phyloP scores from a whole-genome alignment of 164 flowering plant species.

The Sedum album region DNA sequence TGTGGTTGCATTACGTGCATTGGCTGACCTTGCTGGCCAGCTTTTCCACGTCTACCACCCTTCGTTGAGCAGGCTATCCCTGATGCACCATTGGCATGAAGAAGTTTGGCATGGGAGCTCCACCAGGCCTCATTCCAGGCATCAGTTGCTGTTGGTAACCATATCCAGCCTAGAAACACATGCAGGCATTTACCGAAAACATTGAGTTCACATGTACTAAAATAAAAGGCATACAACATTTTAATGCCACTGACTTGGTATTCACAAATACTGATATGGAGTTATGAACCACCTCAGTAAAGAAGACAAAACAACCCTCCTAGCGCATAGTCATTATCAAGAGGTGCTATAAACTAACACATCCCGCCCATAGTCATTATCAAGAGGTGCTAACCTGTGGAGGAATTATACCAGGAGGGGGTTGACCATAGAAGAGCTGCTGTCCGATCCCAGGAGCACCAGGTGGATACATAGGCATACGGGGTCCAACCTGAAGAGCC shows the following conservation, averaged over 20 bases:
- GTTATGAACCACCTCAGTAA: not conserved
- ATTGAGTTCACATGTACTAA: not conserved
- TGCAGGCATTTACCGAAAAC: not conserved
- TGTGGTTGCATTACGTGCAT: conserved; percentile 35
- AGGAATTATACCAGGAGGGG: conserved; percentile 23
- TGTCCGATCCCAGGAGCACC: conserved; percentile 32
- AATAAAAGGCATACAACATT: not conserved
- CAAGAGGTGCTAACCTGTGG: conserved; percentile 15
- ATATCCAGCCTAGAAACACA: conserved; percentile 33
- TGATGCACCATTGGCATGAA: conserved; percentile 24
- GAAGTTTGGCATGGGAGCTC: conserved; percentile 31
- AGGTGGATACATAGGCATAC: conserved; percentile 28
- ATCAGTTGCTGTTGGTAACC: conserved; percentile 51
- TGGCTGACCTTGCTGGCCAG: conserved; percentile 31
- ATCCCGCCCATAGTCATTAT: not conserved
- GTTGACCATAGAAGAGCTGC: conserved; percentile 29
- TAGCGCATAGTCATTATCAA: not conserved
- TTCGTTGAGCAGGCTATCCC: conserved; percentile 40
- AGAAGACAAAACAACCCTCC: not conserved
- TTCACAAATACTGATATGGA: not conserved
- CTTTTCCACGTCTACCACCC: conserved; percentile 39
- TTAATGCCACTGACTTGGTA: too few relatives aligned
- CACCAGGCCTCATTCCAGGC: conserved; percentile 40
- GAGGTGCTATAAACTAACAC: not conserved
- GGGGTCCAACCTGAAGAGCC: conserved; percentile 19